phyloP scores from a whole-genome alignment of 2,329 filamentous ascomycete genomes.

The Thelonectria blattea region DNA sequence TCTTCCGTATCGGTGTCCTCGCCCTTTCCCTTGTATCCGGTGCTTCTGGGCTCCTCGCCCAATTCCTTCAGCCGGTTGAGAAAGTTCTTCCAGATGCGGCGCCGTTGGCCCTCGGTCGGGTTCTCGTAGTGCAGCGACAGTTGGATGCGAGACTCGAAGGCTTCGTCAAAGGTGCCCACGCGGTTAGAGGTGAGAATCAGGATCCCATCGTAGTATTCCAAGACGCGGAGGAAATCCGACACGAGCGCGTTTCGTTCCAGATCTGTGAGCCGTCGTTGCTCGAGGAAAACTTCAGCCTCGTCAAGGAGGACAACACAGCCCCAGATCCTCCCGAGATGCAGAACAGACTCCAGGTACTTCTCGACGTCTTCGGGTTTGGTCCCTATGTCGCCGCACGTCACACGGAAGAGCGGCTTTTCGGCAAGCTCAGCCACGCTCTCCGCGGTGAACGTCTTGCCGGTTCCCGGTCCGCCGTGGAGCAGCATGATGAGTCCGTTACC shows the following conservation, averaged over 20 bases:
- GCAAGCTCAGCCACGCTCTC: conserved; percentile 18
- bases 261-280: conserved; percentile 29
- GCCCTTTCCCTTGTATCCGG: background rate
- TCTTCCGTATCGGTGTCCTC: background rate
- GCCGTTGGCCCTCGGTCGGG: conserved; percentile 30
- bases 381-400: conserved; percentile 25
- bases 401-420: conserved; percentile 13
- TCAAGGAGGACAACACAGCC: conserved; percentile 35
- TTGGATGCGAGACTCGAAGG: conserved; percentile 46
- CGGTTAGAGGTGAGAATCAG: conserved; percentile 46
- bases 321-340: conserved; percentile 23
- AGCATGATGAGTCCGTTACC: conserved; percentile 6
- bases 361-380: conserved; percentile 21
- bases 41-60: background rate
- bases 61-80: conserved; percentile 22
- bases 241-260: conserved; percentile 36
- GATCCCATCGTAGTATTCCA: conserved; percentile 46
- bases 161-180: conserved; percentile 44
- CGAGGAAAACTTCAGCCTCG: conserved; percentile 27
- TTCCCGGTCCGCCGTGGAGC: conserved; percentile 18
- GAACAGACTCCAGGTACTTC: conserved; percentile 16
- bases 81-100: conserved; percentile 42
- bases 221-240: conserved; percentile 42
- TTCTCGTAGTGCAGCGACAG: conserved; percentile 42
- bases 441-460: conserved; percentile 17